Conservation (phyloP, 2,329 filamentous ascomycete species). For the Ophiosphaerella herpotricha region DNA sequence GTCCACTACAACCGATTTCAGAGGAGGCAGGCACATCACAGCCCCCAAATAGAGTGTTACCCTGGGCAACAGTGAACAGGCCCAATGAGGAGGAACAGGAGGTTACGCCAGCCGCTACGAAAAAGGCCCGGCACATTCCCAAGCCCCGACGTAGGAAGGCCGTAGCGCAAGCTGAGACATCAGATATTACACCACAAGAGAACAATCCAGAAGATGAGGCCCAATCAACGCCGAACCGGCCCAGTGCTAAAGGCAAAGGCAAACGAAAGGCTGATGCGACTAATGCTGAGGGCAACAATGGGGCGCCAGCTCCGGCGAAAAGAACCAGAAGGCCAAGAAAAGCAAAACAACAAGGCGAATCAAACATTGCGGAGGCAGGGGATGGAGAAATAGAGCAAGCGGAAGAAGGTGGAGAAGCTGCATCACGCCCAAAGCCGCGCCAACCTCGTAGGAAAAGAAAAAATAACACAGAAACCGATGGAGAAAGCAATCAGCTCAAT, state of each 20-base stretch:
- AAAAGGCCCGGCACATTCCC: constrained; percentile 16
- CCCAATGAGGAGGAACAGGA: constrained; percentile 15
- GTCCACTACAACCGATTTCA: not conserved
- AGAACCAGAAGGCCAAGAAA: constrained; percentile 38
- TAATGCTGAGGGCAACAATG: constrained; percentile 14
- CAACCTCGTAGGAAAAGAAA: constrained; percentile 22
- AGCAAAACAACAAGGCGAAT: constrained; percentile 16
- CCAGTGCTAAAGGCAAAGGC: constrained; percentile 20
- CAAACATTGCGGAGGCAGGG: constrained; percentile 8
- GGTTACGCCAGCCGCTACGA: constrained; percentile 8
- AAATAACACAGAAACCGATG: constrained; percentile 14
- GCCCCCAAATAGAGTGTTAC: constrained; percentile 12
- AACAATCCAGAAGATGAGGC: constrained; percentile 13
- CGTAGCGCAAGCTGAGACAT: constrained; percentile 4
- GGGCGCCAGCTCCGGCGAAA: constrained; percentile 19
- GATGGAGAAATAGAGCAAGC: constrained; percentile 13
- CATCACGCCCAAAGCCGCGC: constrained; percentile 20
- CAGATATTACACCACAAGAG: constrained; percentile 14
- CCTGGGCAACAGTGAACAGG: constrained; percentile 41
- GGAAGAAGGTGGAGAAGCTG: constrained; percentile 13
- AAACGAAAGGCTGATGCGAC: constrained; percentile 20
- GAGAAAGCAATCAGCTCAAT: constrained; percentile 14
- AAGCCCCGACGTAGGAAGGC: constrained; percentile 15
- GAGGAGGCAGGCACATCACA: constrained; percentile 8
- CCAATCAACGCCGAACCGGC: constrained; percentile 12